Evolutionary conservation across 2,329 filamentous ascomycete genomes (phyloP), one percentile per base, ranked within the genome.

Genomic region (Fusarium oligoseptatum): DNA sequence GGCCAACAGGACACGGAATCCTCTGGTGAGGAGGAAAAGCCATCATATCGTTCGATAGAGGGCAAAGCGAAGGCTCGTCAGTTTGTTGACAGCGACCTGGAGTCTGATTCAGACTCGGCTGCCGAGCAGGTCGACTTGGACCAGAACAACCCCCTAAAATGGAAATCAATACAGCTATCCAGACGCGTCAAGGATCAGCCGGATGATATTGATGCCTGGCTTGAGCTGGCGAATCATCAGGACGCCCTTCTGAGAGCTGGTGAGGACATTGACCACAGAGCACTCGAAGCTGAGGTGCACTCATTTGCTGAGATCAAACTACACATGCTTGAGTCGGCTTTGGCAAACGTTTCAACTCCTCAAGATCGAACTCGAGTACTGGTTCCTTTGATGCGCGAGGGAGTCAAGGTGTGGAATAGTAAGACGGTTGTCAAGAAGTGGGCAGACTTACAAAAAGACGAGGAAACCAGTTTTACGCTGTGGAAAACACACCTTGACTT

Each of bases 261-360:
- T 29, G 83, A 86, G 24, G 83, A 82, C 50, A 80, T 78, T 70
- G 85, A 84, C 78, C 86, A 80, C 48, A 85, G 82, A 43, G 81
- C 79, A 34, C 91, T 90, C 0, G 84, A 85, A 32, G 89, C 91
- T 4, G 93, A 97, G 78, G 85, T 86, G 60, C 88, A 88, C 71
- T 92, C 92, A 71, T 90, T 94, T 64, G 92, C 94, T 4, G 93
- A 97, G 73, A 91, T 98, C 65, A 96, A 94, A 74, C 84, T 97
- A 3, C 91, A 92, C 2, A 90, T 97, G 70, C 94, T 95, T 70
- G 91, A 96, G 73, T 92, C 94, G 70, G 95, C 95, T 0, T 81
- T 98, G 9, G 84, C 86, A 12, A 89, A 92, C 55, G 86, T 90
- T 7, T 73, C 75, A 4, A 80, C 81, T 1, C 82, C 84, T 1